Base-by-base conservation (phyloP, 441 rosid species). In the Adansonia madagascariensis region DNA sequence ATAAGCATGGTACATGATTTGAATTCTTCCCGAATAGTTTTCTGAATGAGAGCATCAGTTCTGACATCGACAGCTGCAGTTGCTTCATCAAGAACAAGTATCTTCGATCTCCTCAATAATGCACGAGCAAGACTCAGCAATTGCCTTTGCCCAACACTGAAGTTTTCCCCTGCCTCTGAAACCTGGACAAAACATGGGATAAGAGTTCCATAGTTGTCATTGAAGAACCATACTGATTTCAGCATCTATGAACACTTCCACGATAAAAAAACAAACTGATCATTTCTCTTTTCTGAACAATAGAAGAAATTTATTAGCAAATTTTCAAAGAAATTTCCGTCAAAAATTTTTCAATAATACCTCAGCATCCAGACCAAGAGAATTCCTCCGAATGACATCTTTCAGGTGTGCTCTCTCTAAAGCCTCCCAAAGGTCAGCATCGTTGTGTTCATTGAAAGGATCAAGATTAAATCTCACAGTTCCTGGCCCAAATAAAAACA, bases 31-130 rank as follows among this genome's bases (percentile, higher is more conserved):
- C 98, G 88, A 73, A 95, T 95, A 11, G 98, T 93, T 84, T 90
- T 93, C 86, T 95, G 98, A 76, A 95, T 92, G 76, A 95, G 94
- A 78, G 96, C 94, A 80, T 95, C 98, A 3, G 98, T 95, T 81
- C 98, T 86, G 39, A 95, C 98, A 77, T 95, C 98, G 65, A 95
- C 98, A 60, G 98, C 97, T 31, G 98, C 98, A 80, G 98, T 95
- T 75, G 98, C 98, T 87, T 95, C 98, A 81, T 95, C 98, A 49
- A 95, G 98, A 56, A 95, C 95, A 78, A 95, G 98, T 81, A 95
- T 93, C 91, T 95, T 93, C 12, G 98, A 91, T 82, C 98, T 88
- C 71, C 98, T 90, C 76, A 95, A 81, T 78, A 93, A 82, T 57
- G 98, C 98, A 69, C 98, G 94, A 61, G 98, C 90, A 84, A 95